Conservation (phyloP, 192 early-diverging fungal species). For the Gaertneriomyces sp. region DNA sequence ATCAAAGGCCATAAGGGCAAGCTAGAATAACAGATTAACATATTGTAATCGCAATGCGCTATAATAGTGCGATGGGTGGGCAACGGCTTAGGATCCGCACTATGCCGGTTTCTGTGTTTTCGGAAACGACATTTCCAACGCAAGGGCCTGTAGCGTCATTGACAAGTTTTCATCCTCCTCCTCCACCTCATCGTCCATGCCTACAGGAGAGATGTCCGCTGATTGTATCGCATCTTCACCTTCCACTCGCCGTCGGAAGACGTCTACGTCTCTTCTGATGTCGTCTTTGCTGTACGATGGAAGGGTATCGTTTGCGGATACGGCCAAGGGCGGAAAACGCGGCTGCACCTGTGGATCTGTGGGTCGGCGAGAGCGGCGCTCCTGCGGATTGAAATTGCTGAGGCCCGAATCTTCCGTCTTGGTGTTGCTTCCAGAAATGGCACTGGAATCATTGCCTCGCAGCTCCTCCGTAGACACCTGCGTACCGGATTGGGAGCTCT, state of each 20-base stretch:
- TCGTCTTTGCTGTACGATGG: slow-evolving; percentile 3
- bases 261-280: slow-evolving; percentile 18
- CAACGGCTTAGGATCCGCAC: too few relatives aligned
- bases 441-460: background rate
- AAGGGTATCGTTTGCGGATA: background rate
- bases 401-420: background rate
- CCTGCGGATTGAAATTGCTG: background rate
- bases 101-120: too few relatives aligned
- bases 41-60: too few relatives aligned
- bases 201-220: background rate
- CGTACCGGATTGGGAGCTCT: too few relatives aligned
- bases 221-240: slow-evolving; percentile 7
- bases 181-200: slow-evolving; percentile 4
- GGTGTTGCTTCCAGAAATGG: background rate
- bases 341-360: background rate
- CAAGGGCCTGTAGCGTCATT: slow-evolving; percentile 28
- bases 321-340: background rate
- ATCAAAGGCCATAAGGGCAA: too few relatives aligned
- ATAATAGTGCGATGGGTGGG: too few relatives aligned
- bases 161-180: slow-evolving; percentile 21
- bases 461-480: too few relatives aligned
- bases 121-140: slow-evolving; percentile 23
- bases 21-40: too few relatives aligned
- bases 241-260: slow-evolving; percentile 9
- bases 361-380: background rate